phyloP scores from a whole-genome alignment of 2,329 filamentous ascomycete species.

The Alternaria conjuncta region DNA sequence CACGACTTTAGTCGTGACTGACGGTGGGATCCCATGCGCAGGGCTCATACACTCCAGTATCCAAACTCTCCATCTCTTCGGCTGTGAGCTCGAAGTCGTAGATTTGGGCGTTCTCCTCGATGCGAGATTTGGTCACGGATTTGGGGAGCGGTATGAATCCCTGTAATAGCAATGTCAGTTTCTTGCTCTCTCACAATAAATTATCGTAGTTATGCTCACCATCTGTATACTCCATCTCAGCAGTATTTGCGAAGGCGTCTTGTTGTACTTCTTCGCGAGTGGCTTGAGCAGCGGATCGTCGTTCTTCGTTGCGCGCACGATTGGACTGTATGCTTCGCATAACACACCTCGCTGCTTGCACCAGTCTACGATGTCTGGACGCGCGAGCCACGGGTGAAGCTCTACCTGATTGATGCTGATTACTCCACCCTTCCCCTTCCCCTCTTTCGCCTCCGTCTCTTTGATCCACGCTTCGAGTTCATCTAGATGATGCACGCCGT shows the following conservation, averaged over 20 bases:
- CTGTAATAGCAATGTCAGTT: conserved; percentile 36
- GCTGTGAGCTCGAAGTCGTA: conserved; percentile 66
- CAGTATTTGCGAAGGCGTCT: conserved; percentile 64
- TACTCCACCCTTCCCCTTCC: conserved; percentile 69
- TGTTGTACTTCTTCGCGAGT: conserved; percentile 63
- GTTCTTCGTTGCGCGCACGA: conserved; percentile 54
- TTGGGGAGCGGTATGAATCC: conserved; percentile 69
- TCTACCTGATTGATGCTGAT: conserved; percentile 84
- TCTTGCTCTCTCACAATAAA: too few relatives aligned
- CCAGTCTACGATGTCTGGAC: conserved; percentile 82
- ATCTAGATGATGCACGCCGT: conserved; percentile 62
- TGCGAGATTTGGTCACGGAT: conserved; percentile 65
- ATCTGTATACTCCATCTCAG: conserved; percentile 63
- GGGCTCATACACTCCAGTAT: conserved; percentile 62
- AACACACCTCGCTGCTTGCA: conserved; percentile 62
- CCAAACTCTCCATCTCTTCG: conserved; percentile 65
- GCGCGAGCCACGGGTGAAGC: conserved; percentile 84
- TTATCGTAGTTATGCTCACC: conserved; percentile 23
- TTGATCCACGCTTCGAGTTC: conserved; percentile 62
- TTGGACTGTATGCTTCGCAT: conserved; percentile 57
- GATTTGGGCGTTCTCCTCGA: conserved; percentile 65
- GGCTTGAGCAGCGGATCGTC: conserved; percentile 61
- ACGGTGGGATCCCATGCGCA: conserved; percentile 66
- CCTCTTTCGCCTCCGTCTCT: conserved; percentile 69
- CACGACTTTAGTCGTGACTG: conserved; percentile 43